Conservation (phyloP, 805 yeast genomes). For the Scheffersomyces stipitis region DNA sequence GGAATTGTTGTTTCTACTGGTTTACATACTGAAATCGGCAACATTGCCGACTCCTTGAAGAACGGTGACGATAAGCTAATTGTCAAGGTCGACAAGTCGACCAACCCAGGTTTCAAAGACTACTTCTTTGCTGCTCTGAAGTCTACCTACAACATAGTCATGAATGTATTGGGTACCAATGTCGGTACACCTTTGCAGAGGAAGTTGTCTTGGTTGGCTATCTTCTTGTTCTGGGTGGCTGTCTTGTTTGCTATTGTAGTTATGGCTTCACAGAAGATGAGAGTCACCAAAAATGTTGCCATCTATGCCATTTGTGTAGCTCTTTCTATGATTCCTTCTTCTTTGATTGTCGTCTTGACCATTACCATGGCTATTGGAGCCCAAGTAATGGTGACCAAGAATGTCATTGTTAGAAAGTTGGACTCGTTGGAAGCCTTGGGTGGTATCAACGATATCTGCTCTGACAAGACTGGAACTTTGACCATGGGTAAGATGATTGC, state of each 20-base stretch:
- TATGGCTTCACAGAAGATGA: constrained; percentile 36
- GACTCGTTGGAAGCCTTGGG: constrained; percentile 41
- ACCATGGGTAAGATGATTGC: constrained; percentile 42
- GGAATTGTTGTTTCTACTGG: constrained; percentile 43
- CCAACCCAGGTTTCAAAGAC: constrained; percentile 35
- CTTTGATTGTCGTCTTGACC: constrained; percentile 38
- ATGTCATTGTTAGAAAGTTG: constrained; percentile 37
- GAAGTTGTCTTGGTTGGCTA: constrained; percentile 49
- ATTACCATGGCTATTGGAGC: constrained; percentile 44
- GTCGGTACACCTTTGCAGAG: constrained; percentile 49
- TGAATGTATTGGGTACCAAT: constrained; percentile 46
- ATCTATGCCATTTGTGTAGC: constrained; percentile 43
- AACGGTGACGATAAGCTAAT: constrained; percentile 18
- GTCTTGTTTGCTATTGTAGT: constrained; percentile 39
- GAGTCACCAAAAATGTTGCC: constrained; percentile 34
- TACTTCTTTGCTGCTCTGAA: constrained; percentile 35
- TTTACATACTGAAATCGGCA: constrained; percentile 40
- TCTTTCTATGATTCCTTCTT: constrained; percentile 40
- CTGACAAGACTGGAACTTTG: constrained; percentile 70
- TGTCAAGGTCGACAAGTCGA: constrained; percentile 35
- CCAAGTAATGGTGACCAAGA: constrained; percentile 34
- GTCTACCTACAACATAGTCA: constrained; percentile 41
- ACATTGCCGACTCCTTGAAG: constrained; percentile 36
- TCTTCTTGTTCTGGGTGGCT: constrained; percentile 48
- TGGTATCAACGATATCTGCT: constrained; percentile 66